Percentiles rank a stretch among this genome's conserved stretches.
phyloP scores from a whole-genome alignment of 1,284 basidiomycete genomes.

The Ceratobasidium sp. region DNA sequence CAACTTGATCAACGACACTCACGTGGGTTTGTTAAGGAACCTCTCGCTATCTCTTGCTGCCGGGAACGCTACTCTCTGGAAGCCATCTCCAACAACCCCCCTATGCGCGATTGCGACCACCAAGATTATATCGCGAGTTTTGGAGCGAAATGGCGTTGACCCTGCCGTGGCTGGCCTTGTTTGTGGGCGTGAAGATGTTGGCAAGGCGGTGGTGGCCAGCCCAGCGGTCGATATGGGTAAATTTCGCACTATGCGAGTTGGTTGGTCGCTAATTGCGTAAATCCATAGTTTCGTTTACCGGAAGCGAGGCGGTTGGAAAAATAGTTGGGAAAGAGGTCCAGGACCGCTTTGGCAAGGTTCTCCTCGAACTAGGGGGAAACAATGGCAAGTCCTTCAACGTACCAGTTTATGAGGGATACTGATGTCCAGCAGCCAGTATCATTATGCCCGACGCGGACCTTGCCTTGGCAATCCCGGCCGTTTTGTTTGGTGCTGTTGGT shows the following conservation, averaged over 20 bases:
- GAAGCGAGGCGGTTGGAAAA: constrained; percentile 88
- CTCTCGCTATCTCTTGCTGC: constrained; percentile 89
- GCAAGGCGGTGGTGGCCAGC: constrained; percentile 82
- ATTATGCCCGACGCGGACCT: constrained; percentile 95
- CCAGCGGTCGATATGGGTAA: constrained; percentile 80
- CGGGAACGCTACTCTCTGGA: constrained; percentile 96
- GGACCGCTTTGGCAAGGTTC: constrained; percentile 83
- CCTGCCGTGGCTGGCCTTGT: constrained; percentile 87
- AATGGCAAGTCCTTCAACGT: constrained; percentile 68
- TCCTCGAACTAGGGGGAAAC: constrained; percentile 96
- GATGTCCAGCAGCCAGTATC: constrained; percentile 66
- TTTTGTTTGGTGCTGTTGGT: constrained; percentile 95
- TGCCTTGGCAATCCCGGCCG: constrained; percentile 85
- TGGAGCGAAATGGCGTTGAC: constrained; percentile 85
- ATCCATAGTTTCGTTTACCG: constrained; percentile 87
- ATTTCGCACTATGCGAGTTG: constrained; percentile 21
- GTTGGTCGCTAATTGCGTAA: not conserved
- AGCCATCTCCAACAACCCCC: constrained; percentile 91
- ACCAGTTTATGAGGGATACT: not conserved
- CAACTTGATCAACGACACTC: constrained; percentile 44
- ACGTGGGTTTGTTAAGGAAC: constrained; percentile 72
- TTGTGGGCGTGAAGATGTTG: constrained; percentile 85
- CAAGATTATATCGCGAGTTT: constrained; percentile 82
- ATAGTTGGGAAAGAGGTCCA: constrained; percentile 86
- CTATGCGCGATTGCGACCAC: constrained; percentile 90